Conservation (phyloP, 1,284 basidiomycete species). For the Moesziomyces antarcticus region DNA sequence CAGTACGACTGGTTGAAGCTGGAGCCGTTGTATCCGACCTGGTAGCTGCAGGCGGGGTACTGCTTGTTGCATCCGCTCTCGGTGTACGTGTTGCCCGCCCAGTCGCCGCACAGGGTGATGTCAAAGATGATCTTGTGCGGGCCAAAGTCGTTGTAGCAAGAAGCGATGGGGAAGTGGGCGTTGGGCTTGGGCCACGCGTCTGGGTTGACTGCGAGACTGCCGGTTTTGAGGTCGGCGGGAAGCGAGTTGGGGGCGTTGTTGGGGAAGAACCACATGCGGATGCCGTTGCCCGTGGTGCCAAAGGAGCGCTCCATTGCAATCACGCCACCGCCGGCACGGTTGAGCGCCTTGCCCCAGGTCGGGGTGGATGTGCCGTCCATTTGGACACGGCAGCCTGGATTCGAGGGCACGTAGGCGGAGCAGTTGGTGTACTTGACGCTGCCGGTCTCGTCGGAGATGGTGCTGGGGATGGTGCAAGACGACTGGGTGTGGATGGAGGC, state of each 20-base stretch:
- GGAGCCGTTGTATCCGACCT: constrained; percentile 55
- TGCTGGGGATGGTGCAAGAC: constrained; percentile 38
- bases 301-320: constrained; percentile 65
- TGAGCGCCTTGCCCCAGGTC: constrained; percentile 58
- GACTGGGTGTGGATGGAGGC: constrained; percentile 56
- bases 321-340: constrained; percentile 57
- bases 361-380: constrained; percentile 53
- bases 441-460: constrained; percentile 36
- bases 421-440: constrained; percentile 54
- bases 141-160: constrained; percentile 56
- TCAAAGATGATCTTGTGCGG: constrained; percentile 61
- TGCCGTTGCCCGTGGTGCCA: constrained; percentile 56
- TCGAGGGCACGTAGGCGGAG: constrained; percentile 37
- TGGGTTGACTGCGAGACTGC: constrained; percentile 41
- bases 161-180: constrained; percentile 55
- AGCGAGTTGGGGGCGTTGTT: constrained; percentile 20
- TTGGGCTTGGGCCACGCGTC: constrained; percentile 56
- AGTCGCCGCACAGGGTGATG: constrained; percentile 64
- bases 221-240: constrained; percentile 50
- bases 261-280: constrained; percentile 64
- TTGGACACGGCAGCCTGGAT: constrained; percentile 58
- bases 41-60: constrained; percentile 51
- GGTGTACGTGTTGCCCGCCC: constrained; percentile 55
- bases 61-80: constrained; percentile 42
- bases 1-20: constrained; percentile 60